phyloP scores from a whole-genome alignment of 352 stramenopile genomes.

The Phytophthora ohioensis region DNA sequence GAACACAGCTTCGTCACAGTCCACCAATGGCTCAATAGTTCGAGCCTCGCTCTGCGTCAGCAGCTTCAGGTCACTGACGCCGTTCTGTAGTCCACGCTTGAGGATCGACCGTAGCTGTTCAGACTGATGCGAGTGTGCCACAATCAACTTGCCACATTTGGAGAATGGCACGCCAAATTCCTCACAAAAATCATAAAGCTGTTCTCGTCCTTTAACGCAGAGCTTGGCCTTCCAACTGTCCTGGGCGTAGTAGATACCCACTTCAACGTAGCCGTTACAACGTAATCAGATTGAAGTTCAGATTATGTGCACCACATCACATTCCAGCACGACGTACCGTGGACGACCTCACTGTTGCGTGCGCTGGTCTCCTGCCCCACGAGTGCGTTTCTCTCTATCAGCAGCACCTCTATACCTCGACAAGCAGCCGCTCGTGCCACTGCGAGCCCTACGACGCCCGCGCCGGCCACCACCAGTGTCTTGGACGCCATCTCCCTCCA shows the following conservation, averaged over 20 bases:
- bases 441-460: conserved; percentile 81
- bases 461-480: conserved; percentile 76
- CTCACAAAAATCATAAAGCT: conserved; percentile 94
- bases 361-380: conserved; percentile 91
- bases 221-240: conserved; percentile 91
- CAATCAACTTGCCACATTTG: conserved; percentile 96
- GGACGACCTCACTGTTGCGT: conserved; percentile 97
- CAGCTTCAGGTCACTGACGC: conserved; percentile 62
- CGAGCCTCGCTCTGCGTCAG: conserved; percentile 53
- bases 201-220: conserved; percentile 89
- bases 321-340: conserved; percentile 61
- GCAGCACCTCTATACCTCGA: conserved; percentile 73
- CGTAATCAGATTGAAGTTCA: conserved; percentile 24
- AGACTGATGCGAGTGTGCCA: conserved; percentile 76
- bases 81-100: conserved; percentile 54
- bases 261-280: conserved; percentile 33
- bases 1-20: conserved; percentile 82
- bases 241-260: conserved; percentile 94
- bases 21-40: conserved; percentile 63
- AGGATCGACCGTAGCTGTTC: conserved; percentile 54
- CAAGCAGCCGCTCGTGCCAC: conserved; percentile 66
- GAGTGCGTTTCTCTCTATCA: conserved; percentile 87
- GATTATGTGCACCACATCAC: conserved; percentile 18
- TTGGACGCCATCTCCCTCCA: conserved; percentile 38
- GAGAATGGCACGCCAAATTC: conserved; percentile 80